A percentile compares a stretch with the other conserved stretches of the same genome.
phyloP scores from a whole-genome alignment of 306 rosid species.

The Cucurbita argyrosperma region DNA sequence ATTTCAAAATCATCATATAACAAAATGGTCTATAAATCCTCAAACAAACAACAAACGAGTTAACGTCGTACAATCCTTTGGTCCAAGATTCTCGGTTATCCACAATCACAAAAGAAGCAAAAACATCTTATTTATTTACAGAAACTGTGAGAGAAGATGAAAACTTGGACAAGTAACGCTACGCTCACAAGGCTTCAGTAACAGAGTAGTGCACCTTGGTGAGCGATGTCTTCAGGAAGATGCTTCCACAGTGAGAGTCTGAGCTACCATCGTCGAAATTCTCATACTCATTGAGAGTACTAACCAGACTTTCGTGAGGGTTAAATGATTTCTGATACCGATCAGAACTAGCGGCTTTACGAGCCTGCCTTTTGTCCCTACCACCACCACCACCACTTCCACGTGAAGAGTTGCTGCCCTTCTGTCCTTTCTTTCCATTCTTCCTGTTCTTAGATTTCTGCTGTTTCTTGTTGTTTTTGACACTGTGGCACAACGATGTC shows the following conservation, averaged over 20 bases:
- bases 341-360: conserved; percentile 28
- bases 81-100: background rate
- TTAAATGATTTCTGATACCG: conserved; percentile 10
- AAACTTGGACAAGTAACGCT: conserved; percentile 9
- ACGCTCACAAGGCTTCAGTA: conserved; percentile 53
- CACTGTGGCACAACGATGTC: conserved; percentile 38
- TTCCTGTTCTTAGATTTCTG: conserved; percentile 50
- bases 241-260: conserved; percentile 42
- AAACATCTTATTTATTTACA: conserved; percentile 26
- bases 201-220: conserved; percentile 39
- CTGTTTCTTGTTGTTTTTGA: conserved; percentile 43
- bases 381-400: conserved; percentile 17
- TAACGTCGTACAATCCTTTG: background rate
- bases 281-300: conserved; percentile 16
- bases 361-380: conserved; percentile 48
- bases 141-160: background rate
- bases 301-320: conserved; percentile 7
- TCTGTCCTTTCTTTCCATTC: conserved; percentile 59
- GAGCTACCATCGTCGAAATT: conserved; percentile 24
- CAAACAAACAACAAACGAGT: background rate
- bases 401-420: conserved; percentile 28
- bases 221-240: conserved; percentile 33
- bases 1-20: background rate
- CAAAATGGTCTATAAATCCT: background rate
- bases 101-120: background rate